Percentiles rank a stretch among this genome's conserved stretches.
phyloP scores from a whole-genome alignment of 2,329 filamentous ascomycete genomes.

The Macrophomina pseudophaseolina region DNA sequence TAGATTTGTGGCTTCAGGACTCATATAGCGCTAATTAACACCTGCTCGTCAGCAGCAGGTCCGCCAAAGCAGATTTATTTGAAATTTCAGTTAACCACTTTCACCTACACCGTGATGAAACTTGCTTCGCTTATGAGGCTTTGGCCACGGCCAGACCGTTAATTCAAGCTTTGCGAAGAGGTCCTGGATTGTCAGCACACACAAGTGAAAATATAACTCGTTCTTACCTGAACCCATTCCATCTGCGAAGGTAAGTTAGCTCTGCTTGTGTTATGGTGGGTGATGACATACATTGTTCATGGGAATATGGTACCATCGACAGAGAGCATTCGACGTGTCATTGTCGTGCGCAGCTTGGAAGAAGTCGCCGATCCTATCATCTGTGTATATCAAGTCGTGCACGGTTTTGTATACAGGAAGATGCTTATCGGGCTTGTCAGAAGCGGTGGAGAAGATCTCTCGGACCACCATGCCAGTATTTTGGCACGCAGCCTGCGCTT shows the following conservation, averaged over 20 bases:
- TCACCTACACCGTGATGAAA: not conserved
- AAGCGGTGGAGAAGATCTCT: not conserved
- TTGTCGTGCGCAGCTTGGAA: not conserved
- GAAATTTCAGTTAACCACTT: not conserved
- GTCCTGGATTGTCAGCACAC: not conserved
- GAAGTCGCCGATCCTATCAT: not conserved
- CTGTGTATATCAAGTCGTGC: not conserved
- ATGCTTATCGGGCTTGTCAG: not conserved
- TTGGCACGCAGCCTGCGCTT: not conserved
- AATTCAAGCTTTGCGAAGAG: constrained; percentile 7
- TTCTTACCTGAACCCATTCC: constrained; percentile 3
- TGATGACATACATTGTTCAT: constrained; percentile 4
- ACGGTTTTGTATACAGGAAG: constrained; percentile 14
- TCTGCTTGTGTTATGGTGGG: no score
- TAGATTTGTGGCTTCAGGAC: not conserved
- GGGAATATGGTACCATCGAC: constrained; percentile 10
- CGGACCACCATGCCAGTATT: not conserved
- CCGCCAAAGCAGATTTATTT: no score
- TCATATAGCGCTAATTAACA: not conserved
- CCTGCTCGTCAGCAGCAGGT: no score
- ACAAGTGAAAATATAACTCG: no score
- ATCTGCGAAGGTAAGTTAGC: not conserved
- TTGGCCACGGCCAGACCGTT: not conserved
- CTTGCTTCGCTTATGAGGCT: constrained; percentile 3
- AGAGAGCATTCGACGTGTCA: not conserved